These are phyloP conservation scores for Incumbomyces lentus DNA, from an alignment of 2,329 filamentous ascomycete genomes.

Conservation along the genomic window DNA sequence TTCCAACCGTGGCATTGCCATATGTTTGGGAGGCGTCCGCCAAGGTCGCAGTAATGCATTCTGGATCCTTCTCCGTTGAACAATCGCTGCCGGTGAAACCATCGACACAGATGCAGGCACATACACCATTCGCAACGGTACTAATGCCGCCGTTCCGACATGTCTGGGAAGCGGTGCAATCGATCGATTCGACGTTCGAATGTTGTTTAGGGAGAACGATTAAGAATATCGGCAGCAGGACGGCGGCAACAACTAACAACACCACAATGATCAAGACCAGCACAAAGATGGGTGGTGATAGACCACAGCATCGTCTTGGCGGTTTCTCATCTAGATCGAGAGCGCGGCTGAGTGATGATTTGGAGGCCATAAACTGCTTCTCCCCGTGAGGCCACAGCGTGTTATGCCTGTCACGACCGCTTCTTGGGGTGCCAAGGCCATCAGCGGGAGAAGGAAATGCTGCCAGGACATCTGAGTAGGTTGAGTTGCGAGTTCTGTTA, in stretches of 20 bases:
- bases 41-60: slow-evolving; percentile 43
- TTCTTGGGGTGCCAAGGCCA: slow-evolving; percentile 35
- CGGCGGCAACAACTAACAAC: slow-evolving; percentile 64
- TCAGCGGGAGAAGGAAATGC: slow-evolving; percentile 51
- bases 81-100: slow-evolving; percentile 66
- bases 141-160: slow-evolving; percentile 77
- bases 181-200: slow-evolving; percentile 24
- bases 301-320: slow-evolving; percentile 61
- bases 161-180: slow-evolving; percentile 51
- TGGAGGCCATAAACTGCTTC: slow-evolving; percentile 22
- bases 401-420: slow-evolving; percentile 16
- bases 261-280: slow-evolving; percentile 55
- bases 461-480: slow-evolving; percentile 54
- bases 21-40: slow-evolving; percentile 29
- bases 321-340: slow-evolving; percentile 20
- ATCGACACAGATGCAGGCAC: slow-evolving; percentile 80
- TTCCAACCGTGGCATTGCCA: slow-evolving; percentile 68
- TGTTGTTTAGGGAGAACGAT: slow-evolving; percentile 45
- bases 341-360: slow-evolving; percentile 17
- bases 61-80: slow-evolving; percentile 37
- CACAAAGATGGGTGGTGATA: slow-evolving; percentile 70
- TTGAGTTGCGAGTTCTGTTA: slow-evolving; percentile 32
- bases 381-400: slow-evolving; percentile 29
- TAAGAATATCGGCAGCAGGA: slow-evolving; percentile 66
- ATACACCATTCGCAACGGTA: slow-evolving; percentile 55